phyloP scores from a whole-genome alignment of 768 basidiomycete genomes.

The Mycena metata region DNA sequence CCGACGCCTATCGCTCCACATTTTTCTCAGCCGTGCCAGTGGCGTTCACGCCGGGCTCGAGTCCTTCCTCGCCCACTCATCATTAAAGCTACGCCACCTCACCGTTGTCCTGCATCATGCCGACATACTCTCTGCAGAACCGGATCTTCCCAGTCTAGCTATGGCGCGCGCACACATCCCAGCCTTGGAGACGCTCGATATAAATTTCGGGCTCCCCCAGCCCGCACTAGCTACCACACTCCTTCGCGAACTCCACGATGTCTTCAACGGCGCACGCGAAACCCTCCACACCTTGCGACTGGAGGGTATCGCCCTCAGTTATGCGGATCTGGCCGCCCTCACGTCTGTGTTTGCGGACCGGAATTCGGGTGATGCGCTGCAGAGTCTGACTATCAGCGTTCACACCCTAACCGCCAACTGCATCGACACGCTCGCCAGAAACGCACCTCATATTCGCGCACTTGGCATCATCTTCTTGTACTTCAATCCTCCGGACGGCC shows the following conservation, averaged over 20 bases:
- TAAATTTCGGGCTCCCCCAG: slow-evolving; percentile 27
- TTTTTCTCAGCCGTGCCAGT: slow-evolving; percentile 6
- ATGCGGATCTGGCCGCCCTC: slow-evolving; percentile 10
- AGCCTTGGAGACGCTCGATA: slow-evolving; percentile 20
- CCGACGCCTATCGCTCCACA: slow-evolving; percentile 7
- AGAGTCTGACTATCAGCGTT: slow-evolving; percentile 24
- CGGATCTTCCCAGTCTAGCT: slow-evolving; percentile 7
- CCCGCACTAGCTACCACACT: slow-evolving; percentile 1
- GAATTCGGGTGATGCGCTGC: slow-evolving; percentile 13
- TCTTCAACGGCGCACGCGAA: slow-evolving; percentile 18
- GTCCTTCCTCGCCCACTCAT: slow-evolving; percentile 24
- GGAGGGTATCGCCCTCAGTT: slow-evolving; percentile 28
- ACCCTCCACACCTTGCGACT: slow-evolving; percentile 25
- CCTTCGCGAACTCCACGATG: slow-evolving; percentile 14
- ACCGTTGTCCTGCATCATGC: slow-evolving; percentile 16
- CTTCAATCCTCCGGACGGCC: slow-evolving; percentile 21
- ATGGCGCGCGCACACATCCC: slow-evolving; percentile 21
- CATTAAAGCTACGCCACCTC: slow-evolving; percentile 20
- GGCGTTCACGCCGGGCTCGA: slow-evolving; percentile 21
- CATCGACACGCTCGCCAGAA: slow-evolving; percentile 24
- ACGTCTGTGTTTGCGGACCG: slow-evolving; percentile 13
- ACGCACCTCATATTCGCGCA: slow-evolving; percentile 8
- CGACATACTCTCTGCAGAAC: slow-evolving; percentile 17
- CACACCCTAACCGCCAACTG: slow-evolving; percentile 18
- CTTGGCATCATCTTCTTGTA: slow-evolving; percentile 27